Conservation (phyloP, 192 early-diverging fungal genomes). For the Helicostylum pulchrum region DNA sequence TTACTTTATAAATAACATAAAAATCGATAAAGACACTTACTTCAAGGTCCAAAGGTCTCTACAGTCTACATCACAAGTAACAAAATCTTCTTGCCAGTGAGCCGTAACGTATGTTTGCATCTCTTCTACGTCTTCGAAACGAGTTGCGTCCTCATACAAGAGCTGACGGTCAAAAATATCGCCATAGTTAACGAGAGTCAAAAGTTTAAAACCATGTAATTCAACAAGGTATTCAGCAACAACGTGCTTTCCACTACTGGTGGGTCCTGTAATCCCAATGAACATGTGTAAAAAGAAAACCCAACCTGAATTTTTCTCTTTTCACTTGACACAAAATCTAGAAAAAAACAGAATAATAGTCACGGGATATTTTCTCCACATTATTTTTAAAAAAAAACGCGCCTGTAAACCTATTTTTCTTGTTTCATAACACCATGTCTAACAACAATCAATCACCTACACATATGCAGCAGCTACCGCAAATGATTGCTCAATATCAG, state of each 20-base stretch:
- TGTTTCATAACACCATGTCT: neutral
- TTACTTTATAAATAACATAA: too few species aligned
- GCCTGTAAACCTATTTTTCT: too few species aligned
- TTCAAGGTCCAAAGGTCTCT: conserved; percentile 54
- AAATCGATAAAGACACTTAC: conserved; percentile 29
- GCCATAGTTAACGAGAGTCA: conserved; percentile 27
- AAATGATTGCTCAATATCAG: conserved; percentile 30
- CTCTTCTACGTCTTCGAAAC: conserved; percentile 56
- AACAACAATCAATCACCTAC: conserved; percentile 12
- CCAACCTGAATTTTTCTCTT: neutral
- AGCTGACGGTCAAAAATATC: neutral
- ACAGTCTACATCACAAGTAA: conserved; percentile 61
- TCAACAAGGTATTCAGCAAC: conserved; percentile 57
- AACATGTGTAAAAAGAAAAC: conserved; percentile 54
- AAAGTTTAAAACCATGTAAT: conserved; percentile 45
- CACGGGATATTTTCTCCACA: too few species aligned
- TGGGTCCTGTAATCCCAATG: conserved; percentile 63
- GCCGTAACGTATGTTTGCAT: conserved; percentile 68
- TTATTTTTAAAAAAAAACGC: too few species aligned
- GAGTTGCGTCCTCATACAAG: conserved; percentile 6
- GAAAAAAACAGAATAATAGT: too few species aligned
- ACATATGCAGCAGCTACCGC: conserved; percentile 13
- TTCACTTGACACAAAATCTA: too few species aligned
- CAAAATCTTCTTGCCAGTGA: conserved; percentile 72
- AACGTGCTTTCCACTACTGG: conserved; percentile 63